Base-by-base conservation (phyloP, 345 rosid species). In the Aethionema arabicum region DNA sequence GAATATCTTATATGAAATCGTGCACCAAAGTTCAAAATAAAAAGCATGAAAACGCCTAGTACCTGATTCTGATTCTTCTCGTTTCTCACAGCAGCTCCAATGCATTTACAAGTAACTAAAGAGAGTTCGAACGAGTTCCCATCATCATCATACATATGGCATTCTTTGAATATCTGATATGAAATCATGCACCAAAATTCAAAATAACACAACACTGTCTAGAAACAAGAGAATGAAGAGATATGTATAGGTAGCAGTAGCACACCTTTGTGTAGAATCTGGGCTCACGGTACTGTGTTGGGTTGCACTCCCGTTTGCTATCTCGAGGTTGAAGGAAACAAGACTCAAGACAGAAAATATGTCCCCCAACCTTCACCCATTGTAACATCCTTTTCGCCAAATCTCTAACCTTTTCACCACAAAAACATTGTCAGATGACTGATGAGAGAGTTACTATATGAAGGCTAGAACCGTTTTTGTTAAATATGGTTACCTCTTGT, bases 61-160 rank as follows among this genome's bases (percentile, higher is more conserved):
- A 71, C 99, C 97, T 93, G 97, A 81, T 93, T 93, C 61, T 87
- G 97, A 74, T 90, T 83, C 85, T 84, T 93, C 72, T 93, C 85
- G 85, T 72, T 85, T 65, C 82, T 82, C 72, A 90, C 99, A 72
- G 87, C 90, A 74, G 99, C 99, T 69, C 97, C 91, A 54, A 93
- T 80, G 73, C 99, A 87, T 75, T 90, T 93, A 90, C 82, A 84
- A 51, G 95, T 75, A 70, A 86, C 66, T 55, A 90, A 81, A 61
- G 96, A 84, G 45, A 93, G 89, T 57, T 93, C 96, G 56, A 56
- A 90, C 14, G 85, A 79, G 61, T 85, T 79, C 61, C 95, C 96
- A 32, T 50, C 66, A 45, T 44, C 78, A 64, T 88, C 92, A 66
- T 32, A 56, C 56, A 62, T 55, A 44, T 82, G 78, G 59, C 87